Conservation (phyloP, 108 stramenopile species). For the Mediolabrus comicus region DNA sequence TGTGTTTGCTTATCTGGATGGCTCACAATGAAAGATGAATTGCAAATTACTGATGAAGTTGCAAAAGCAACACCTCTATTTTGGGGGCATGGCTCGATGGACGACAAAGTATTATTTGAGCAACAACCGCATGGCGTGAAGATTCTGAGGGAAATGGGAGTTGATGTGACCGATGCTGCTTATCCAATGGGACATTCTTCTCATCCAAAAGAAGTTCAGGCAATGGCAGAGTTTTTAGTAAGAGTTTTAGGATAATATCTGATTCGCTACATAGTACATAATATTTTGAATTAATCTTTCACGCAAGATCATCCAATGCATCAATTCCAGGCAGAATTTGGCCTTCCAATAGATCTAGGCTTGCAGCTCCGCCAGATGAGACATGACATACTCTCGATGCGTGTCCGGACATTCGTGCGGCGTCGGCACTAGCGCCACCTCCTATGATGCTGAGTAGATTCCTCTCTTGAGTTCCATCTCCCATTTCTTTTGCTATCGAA, state of each 20-base stretch:
- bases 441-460: slow-evolving; percentile 92
- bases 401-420: slow-evolving; percentile 79
- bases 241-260: slow-evolving; percentile 15
- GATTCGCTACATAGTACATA: not conserved
- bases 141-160: slow-evolving; percentile 44
- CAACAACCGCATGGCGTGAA: slow-evolving; percentile 77
- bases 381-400: slow-evolving; percentile 87
- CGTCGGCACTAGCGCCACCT: slow-evolving; percentile 96
- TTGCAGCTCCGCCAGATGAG: slow-evolving; percentile 92
- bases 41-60: slow-evolving; percentile 43
- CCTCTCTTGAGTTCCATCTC: slow-evolving; percentile 74
- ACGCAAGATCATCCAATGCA: slow-evolving; percentile 68
- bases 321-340: slow-evolving; percentile 92
- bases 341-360: slow-evolving; percentile 94
- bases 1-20: slow-evolving; percentile 74
- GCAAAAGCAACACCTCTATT: slow-evolving; percentile 61
- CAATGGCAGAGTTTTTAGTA: slow-evolving; percentile 74
- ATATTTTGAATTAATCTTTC: too few relatives aligned
- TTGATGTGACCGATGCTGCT: slow-evolving; percentile 32
- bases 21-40: slow-evolving; percentile 70
- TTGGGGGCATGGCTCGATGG: slow-evolving; percentile 81
- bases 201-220: slow-evolving; percentile 67
- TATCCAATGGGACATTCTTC: slow-evolving; percentile 79
- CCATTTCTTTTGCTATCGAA: slow-evolving; percentile 84
- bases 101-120: slow-evolving; percentile 84